Base-by-base conservation (phyloP, 179 eudicot genomes). In the Monotropa hypopitys region DNA sequence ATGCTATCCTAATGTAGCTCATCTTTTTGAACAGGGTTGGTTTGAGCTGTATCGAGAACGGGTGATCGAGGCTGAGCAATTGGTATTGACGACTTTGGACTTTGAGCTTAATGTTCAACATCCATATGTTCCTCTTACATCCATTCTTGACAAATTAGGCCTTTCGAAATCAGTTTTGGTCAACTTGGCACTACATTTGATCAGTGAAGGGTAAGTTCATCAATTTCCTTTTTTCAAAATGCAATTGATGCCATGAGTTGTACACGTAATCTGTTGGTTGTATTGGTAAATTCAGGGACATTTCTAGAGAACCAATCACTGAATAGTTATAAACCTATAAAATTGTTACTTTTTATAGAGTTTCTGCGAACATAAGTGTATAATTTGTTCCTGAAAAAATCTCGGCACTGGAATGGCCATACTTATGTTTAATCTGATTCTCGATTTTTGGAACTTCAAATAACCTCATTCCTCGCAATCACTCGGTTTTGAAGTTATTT, bases 91-190 rank as follows among this genome's bases (percentile, higher is more conserved):
- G 40, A 96, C 99, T 50, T 84, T 96, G 42, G 89, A 96, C 81
- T 96, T 96, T 81, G 99, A 96, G 90, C 90, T 96, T 74, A 85
- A 73, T 72, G 99, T 96, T 81, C 91, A 93, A 65, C 99, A 96
- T 88, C 99, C 99, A 61, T 96, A 89, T 81, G 96, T 83, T 79
- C 85, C 96, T 69, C 86, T 96, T 77, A 89, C 96, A 63, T 87
- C 97, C 74, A 88, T 88, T 72, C 92, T 96, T 78, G 83, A 89
- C 78, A 96, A 96, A 66, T 80, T 96, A 74, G 99, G 99, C 40
- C 90, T 88, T 90, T 87, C 94, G 74, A 91, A 93, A 76, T 85
- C 96, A 30, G 84, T 86, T 40, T 78, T 96, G 91, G 93, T 90
- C 87, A 85, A 86, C 77, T 77, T 91, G 82, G 97, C 99, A 38